These are phyloP conservation scores for Ambrosiella beaveri DNA, from an alignment of 2,329 filamentous ascomycete genomes.

Conservation along the genomic window DNA sequence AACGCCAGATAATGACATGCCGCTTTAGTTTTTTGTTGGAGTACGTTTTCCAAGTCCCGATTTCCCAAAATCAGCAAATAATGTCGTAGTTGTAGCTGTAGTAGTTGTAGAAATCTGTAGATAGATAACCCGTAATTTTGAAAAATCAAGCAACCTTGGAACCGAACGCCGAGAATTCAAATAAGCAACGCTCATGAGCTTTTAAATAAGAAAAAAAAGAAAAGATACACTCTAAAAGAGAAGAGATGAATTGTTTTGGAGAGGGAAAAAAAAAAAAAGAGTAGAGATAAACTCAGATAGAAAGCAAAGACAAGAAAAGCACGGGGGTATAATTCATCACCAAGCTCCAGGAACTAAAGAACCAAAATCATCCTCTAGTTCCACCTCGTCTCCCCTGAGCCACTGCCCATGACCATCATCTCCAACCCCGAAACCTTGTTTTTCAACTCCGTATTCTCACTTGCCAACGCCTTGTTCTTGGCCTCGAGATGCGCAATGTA, in stretches of 20 bases:
- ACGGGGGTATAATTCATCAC: background rate
- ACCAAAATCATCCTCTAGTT: background rate
- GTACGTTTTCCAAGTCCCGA: no score
- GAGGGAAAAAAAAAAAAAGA: background rate
- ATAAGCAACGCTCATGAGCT: slow-evolving; percentile 3
- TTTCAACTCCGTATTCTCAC: slow-evolving; percentile 20
- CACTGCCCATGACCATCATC: slow-evolving; percentile 15
- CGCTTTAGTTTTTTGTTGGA: no score
- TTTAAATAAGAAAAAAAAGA: background rate
- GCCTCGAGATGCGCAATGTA: slow-evolving; percentile 23
- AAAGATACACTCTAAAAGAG: background rate
- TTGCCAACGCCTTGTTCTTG: slow-evolving; percentile 19
- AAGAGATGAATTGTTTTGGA: background rate
- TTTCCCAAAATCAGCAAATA: no score
- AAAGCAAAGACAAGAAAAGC: background rate
- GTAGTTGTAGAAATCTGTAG: no score
- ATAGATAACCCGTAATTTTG: background rate
- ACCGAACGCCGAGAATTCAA: slow-evolving; percentile 3
- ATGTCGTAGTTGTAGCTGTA: no score
- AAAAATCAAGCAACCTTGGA: background rate
- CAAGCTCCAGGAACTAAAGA: background rate
- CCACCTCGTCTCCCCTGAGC: background rate
- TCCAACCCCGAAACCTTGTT: slow-evolving; percentile 19
- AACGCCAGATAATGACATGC: no score
- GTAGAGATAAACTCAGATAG: background rate